phyloP scores from a whole-genome alignment of 2,329 filamentous ascomycete species.

The Elsinoe australis region DNA sequence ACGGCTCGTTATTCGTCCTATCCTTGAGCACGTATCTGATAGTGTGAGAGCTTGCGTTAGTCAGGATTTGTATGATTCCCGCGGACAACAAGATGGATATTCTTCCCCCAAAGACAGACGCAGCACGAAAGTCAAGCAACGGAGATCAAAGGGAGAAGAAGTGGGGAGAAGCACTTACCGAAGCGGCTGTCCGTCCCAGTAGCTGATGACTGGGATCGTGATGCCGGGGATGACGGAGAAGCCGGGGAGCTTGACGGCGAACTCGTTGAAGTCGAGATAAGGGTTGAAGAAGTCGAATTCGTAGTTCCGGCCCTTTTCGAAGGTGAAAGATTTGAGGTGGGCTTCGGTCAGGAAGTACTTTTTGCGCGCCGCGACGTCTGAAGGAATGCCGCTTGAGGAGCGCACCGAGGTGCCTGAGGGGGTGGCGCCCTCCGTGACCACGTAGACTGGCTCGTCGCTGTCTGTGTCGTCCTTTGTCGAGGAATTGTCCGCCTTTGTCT shows the following conservation, averaged over 20 bases:
- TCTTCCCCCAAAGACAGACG: no score
- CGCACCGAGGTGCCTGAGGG: conserved; percentile 36
- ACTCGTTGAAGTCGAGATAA: conserved; percentile 80
- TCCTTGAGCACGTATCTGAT: conserved; percentile 91
- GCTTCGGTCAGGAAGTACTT: conserved; percentile 53
- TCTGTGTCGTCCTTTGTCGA: conserved; percentile 44
- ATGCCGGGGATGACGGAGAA: conserved; percentile 50
- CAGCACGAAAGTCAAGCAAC: no score
- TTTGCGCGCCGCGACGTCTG: conserved; percentile 42
- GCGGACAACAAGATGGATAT: no score
- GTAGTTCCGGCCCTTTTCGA: conserved; percentile 56
- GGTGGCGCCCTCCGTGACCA: conserved; percentile 47
- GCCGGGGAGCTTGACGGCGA: conserved; percentile 63
- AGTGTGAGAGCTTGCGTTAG: conserved; percentile 60
- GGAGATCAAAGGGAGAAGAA: conserved; percentile 28
- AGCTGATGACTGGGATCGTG: conserved; percentile 63
- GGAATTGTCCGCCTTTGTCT: conserved; percentile 28
- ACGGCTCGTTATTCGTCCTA: conserved; percentile 60
- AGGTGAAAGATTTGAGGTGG: conserved; percentile 50
- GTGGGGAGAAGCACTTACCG: conserved; percentile 47
- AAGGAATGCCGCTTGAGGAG: conserved; percentile 35
- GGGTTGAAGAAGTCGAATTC: conserved; percentile 77
- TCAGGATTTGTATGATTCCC: conserved; percentile 22
- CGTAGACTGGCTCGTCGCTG: conserved; percentile 52
- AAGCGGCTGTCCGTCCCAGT: conserved; percentile 71